A percentile compares a stretch with the other conserved stretches of the same genome.
Conservation (phyloP, 2,329 filamentous ascomycete species). For the Diplocarpon mali region DNA sequence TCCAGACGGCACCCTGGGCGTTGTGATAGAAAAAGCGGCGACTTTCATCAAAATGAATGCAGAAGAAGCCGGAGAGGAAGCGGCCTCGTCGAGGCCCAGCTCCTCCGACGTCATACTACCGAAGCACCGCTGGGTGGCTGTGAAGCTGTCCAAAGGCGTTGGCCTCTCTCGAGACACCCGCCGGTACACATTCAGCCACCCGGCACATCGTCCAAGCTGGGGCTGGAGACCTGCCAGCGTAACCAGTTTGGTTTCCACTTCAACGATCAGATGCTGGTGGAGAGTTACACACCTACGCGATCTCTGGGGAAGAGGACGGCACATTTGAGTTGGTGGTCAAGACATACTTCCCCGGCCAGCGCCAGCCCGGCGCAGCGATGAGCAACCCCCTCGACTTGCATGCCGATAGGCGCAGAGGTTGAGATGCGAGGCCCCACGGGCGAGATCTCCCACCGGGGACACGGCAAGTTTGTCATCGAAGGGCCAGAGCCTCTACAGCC, state of each 20-base stretch:
- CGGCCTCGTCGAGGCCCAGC: background rate
- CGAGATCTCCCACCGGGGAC: conserved; percentile 37
- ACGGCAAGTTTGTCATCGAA: conserved; percentile 36
- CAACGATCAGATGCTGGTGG: conserved; percentile 37
- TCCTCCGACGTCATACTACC: conserved; percentile 25
- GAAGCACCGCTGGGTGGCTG: conserved; percentile 36
- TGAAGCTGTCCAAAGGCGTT: conserved; percentile 30
- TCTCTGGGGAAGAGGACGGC: conserved; percentile 33
- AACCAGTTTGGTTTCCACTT: conserved; percentile 42
- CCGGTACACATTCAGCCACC: conserved; percentile 36
- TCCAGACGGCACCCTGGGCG: background rate
- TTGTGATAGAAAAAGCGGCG: background rate
- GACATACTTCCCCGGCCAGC: conserved; percentile 37
- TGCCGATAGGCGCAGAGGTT: conserved; percentile 36
- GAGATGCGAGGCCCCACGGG: conserved; percentile 42
- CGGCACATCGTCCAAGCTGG: conserved; percentile 30
- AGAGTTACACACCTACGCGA: conserved; percentile 39
- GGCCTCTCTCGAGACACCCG: conserved; percentile 34
- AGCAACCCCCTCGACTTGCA: conserved; percentile 40
- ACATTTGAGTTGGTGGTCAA: conserved; percentile 40
- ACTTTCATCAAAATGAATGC: conserved; percentile 1
- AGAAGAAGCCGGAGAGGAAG: background rate
- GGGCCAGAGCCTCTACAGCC: conserved; percentile 30
- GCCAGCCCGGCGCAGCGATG: conserved; percentile 42
- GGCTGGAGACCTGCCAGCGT: conserved; percentile 40